phyloP scores from a whole-genome alignment of 257 asterid genomes.

The Fraxinus excelsior region DNA sequence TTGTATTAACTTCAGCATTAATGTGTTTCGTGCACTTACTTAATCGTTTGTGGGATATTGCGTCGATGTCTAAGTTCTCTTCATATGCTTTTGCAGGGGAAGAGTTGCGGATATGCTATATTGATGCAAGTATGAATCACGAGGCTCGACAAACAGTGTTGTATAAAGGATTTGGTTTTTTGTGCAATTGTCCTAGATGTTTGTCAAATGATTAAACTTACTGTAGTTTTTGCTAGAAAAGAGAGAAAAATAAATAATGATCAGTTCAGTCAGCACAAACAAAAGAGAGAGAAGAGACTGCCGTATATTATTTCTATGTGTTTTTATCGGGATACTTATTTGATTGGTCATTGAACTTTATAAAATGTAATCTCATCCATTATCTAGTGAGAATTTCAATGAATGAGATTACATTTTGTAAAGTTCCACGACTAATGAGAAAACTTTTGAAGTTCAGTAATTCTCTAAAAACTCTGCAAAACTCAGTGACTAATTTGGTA shows the following conservation, averaged over 20 bases:
- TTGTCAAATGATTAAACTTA: conserved; percentile 49
- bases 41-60: not conserved
- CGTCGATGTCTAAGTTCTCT: conserved; percentile 7
- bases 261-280: not conserved
- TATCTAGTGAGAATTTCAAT: too few species aligned
- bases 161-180: conserved; percentile 71
- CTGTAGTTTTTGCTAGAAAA: too few species aligned
- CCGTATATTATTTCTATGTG: too few species aligned
- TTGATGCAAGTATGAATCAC: conserved; percentile 80
- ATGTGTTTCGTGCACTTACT: not conserved
- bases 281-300: not conserved
- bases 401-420: too few species aligned
- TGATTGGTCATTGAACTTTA: too few species aligned
- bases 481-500: too few species aligned
- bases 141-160: conserved; percentile 67
- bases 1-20: conserved; percentile 4
- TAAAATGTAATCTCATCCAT: too few species aligned
- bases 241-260: not conserved
- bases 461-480: too few species aligned
- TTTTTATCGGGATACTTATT: too few species aligned
- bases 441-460: too few species aligned
- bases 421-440: too few species aligned
- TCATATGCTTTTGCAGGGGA: conserved; percentile 55
- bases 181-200: conserved; percentile 77
- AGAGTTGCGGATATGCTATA: conserved; percentile 82